Evolutionary conservation across 495 filamentous ascomycete species (phyloP).

Genomic region (Acidomyces sp.): DNA sequence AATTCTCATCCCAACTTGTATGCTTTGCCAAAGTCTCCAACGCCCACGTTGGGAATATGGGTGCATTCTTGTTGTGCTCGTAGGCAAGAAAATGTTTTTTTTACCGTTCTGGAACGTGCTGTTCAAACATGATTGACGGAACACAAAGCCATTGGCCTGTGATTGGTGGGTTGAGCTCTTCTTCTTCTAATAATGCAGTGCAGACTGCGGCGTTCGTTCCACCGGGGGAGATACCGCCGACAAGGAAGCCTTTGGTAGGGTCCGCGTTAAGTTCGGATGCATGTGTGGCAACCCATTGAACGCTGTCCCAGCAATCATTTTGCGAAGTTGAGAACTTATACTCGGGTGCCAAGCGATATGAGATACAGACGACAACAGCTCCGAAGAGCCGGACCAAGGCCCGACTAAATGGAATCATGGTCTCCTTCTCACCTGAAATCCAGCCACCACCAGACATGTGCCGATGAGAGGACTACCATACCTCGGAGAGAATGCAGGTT

Average conservation of each 20-base stretch:
- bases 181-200: constrained; percentile 8
- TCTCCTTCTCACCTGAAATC: constrained; percentile 29
- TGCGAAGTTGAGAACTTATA: constrained; percentile 63
- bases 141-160: constrained; percentile 19
- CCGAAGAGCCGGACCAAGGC: constrained; percentile 33
- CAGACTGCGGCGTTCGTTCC: constrained; percentile 15
- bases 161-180: constrained; percentile 15
- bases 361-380: constrained; percentile 56
- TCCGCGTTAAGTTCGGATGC: constrained; percentile 16
- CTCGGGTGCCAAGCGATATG: constrained; percentile 68
- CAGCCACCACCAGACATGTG: constrained; percentile 36
- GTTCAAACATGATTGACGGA: constrained; percentile 10
- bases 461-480: constrained; percentile 30
- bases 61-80: constrained; percentile 14
- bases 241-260: constrained; percentile 19
- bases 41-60: constrained; percentile 5
- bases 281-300: constrained; percentile 14
- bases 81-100: constrained; percentile 9
- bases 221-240: constrained; percentile 21
- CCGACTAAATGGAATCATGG: constrained; percentile 25
- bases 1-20: constrained; percentile 7
- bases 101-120: constrained; percentile 18
- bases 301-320: constrained; percentile 42
- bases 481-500: constrained; percentile 21
- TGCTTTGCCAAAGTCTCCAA: constrained; percentile 4